Evolutionary conservation across 75 land plant species (phyloP).

Genomic region (Pinus tabuliformis): DNA sequence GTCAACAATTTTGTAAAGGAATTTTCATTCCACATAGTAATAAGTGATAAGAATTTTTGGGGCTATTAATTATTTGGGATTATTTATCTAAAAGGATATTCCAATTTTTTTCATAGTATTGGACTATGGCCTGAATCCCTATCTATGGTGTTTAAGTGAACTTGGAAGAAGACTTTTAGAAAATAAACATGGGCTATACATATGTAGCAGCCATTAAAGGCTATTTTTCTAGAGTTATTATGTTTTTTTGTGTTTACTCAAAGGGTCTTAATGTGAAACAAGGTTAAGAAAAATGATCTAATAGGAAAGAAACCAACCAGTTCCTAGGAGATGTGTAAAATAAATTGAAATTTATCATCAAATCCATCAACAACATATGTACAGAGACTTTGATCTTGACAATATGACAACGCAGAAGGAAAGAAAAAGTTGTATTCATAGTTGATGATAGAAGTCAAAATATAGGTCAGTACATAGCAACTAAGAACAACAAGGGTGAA

Average conservation of each 20-base stretch:
- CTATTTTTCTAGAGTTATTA: neutral
- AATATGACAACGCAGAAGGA: neutral
- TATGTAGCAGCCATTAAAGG: neutral
- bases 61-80: neutral
- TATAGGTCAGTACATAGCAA: neutral
- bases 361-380: neutral
- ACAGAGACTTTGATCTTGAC: neutral
- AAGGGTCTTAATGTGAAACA: too few species aligned
- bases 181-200: neutral
- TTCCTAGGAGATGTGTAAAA: neutral
- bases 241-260: neutral
- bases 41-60: neutral
- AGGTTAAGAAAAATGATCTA: too few species aligned
- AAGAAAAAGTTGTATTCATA: neutral
- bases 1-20: neutral
- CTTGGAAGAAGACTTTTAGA: neutral
- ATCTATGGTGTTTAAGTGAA: neutral
- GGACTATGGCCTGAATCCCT: neutral
- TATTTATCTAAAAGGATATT: neutral
- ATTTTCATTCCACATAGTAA: neutral
- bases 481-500: neutral
- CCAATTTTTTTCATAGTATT: neutral
- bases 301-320: neutral
- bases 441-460: neutral
- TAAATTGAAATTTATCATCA: neutral